These are phyloP conservation scores for Hibiscus tridactylites DNA, from an alignment of 345 rosid genomes.

Conservation along the genomic window DNA sequence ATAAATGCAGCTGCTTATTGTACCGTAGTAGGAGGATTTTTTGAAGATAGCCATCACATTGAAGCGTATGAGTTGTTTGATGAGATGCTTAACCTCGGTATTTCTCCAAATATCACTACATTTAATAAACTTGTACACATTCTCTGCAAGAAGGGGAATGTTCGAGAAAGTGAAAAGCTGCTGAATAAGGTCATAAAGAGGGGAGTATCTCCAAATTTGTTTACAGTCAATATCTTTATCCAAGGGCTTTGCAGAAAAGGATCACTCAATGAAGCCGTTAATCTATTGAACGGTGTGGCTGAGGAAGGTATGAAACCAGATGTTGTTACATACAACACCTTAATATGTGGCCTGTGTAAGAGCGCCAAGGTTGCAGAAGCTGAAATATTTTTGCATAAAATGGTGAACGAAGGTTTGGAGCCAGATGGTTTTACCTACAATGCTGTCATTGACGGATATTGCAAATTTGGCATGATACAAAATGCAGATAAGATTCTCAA, in stretches of 20 bases:
- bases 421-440: constrained; percentile 56
- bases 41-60: constrained; percentile 35
- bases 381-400: constrained; percentile 57
- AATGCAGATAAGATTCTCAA: constrained; percentile 60
- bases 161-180: constrained; percentile 64
- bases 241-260: constrained; percentile 76
- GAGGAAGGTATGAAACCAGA: constrained; percentile 63
- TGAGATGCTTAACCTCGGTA: constrained; percentile 55
- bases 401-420: constrained; percentile 75
- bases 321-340: constrained; percentile 69
- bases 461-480: constrained; percentile 57
- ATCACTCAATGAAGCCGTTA: constrained; percentile 44
- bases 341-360: constrained; percentile 75
- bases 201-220: constrained; percentile 68
- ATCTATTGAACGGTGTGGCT: constrained; percentile 45
- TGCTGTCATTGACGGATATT: constrained; percentile 38
- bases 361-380: constrained; percentile 55
- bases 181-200: constrained; percentile 62
- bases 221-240: constrained; percentile 71
- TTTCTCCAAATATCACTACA: constrained; percentile 44
- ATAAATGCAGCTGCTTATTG: constrained; percentile 72
- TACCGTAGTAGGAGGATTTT: constrained; percentile 67
- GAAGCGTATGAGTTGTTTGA: constrained; percentile 71
- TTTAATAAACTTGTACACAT: constrained; percentile 78
- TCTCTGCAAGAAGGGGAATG: constrained; percentile 71